Conservation (phyloP, 164 flowering plant species). For the Berberis thunbergii region DNA sequence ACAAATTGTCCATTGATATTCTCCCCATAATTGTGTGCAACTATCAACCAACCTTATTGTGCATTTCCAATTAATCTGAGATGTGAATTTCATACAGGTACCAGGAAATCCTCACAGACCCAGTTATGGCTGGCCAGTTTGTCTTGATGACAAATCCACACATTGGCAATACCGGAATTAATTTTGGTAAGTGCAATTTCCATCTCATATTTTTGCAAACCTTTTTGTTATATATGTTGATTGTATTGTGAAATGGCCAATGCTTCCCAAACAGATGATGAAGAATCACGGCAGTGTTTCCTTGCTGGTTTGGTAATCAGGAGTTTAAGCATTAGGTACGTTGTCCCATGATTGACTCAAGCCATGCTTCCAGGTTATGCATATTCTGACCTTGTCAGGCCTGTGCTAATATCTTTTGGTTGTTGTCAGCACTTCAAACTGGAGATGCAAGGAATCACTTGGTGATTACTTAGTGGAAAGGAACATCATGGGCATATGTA, state of each 20-base stretch:
- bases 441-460: constrained; percentile 59
- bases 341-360: background rate
- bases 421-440: constrained; percentile 59
- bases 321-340: constrained; percentile 69
- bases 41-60: background rate
- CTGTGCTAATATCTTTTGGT: constrained; percentile 4
- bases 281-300: constrained; percentile 72
- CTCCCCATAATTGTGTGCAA: background rate
- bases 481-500: constrained; percentile 88
- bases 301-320: constrained; percentile 74
- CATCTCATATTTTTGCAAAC: background rate
- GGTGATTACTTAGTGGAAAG: constrained; percentile 62
- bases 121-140: constrained; percentile 93
- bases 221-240: background rate
- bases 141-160: constrained; percentile 88
- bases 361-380: background rate
- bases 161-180: constrained; percentile 83
- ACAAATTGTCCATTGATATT: background rate
- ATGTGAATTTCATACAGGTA: constrained; percentile 31
- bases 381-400: background rate
- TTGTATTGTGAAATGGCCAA: background rate
- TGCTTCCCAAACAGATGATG: constrained; percentile 45
- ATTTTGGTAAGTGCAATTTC: constrained; percentile 45
- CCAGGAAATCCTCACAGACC: constrained; percentile 87
- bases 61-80: background rate